Conservation (phyloP, 2,329 filamentous ascomycete genomes). For the Fusarium siculi region DNA sequence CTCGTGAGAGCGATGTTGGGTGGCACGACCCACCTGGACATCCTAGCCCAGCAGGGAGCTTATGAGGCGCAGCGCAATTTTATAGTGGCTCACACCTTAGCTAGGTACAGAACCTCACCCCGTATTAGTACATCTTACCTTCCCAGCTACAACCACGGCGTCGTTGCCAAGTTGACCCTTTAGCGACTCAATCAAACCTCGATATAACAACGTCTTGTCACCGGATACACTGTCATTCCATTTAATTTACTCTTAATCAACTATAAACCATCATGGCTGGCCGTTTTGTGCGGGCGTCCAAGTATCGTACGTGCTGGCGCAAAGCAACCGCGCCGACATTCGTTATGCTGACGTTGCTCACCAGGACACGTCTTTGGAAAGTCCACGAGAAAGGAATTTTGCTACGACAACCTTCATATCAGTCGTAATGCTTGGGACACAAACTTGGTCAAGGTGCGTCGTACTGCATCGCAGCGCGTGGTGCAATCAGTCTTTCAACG, state of each 20-base stretch:
- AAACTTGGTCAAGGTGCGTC: constrained; percentile 91
- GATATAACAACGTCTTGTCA: constrained; percentile 5
- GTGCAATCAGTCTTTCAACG: constrained; percentile 24
- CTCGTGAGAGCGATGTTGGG: constrained; percentile 13
- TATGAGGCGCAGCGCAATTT: constrained; percentile 42
- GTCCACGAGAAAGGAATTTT: constrained; percentile 94
- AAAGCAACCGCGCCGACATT: constrained; percentile 40
- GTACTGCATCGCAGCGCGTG: constrained; percentile 71
- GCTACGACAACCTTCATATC: constrained; percentile 97
- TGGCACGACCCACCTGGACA: constrained; percentile 23
- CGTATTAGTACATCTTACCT: constrained; percentile 34
- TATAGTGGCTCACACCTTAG: constrained; percentile 36
- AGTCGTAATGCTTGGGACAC: constrained; percentile 99
- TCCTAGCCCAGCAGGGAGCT: constrained; percentile 33
- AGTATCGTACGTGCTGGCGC: constrained; percentile 68
- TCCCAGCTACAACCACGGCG: constrained; percentile 32
- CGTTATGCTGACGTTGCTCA: constrained; percentile 43
- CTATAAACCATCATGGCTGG: constrained; percentile 62
- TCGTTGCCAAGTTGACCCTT: constrained; percentile 36
- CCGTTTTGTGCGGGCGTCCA: constrained; percentile 75
- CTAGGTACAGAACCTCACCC: constrained; percentile 16
- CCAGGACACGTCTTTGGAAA: constrained; percentile 98
- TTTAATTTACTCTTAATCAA: constrained; percentile 21
- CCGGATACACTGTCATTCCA: constrained; percentile 10
- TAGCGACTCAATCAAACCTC: constrained; percentile 15